Evolutionary conservation across 805 yeast genomes (phyloP).

Genomic region (Schwanniomyces occidentalis): DNA sequence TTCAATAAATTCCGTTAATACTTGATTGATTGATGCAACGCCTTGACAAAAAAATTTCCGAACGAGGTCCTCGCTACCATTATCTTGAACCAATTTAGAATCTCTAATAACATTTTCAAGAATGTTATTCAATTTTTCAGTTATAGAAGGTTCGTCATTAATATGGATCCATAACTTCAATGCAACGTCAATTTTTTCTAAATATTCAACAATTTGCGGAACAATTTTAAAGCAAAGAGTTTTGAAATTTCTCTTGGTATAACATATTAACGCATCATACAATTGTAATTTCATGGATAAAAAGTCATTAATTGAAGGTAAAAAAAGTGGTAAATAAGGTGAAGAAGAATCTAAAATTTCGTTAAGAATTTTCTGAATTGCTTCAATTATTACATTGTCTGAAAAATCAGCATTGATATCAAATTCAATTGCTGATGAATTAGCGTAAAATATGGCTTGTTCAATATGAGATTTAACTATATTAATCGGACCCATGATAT

Average conservation of each 20-base stretch:
- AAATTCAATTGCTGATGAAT: conserved; percentile 46
- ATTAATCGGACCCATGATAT: conserved; percentile 19
- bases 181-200: conserved; percentile 47
- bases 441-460: conserved; percentile 75
- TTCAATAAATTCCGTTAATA: conserved; percentile 29
- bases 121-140: conserved; percentile 4
- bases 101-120: conserved; percentile 7
- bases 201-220: conserved; percentile 29
- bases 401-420: conserved; percentile 34
- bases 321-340: conserved; percentile 53
- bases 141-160: conserved; percentile 8
- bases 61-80: conserved; percentile 17
- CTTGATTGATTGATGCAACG: conserved; percentile 22
- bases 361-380: conserved; percentile 50
- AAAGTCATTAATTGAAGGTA: conserved; percentile 52
- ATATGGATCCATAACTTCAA: conserved; percentile 37
- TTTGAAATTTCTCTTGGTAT: conserved; percentile 46
- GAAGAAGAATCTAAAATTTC: conserved; percentile 62
- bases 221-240: conserved; percentile 36
- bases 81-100: conserved; percentile 2
- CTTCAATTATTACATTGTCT: conserved; percentile 17
- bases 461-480: conserved; percentile 73
- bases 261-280: conserved; percentile 46
- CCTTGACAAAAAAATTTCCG: conserved; percentile 28
- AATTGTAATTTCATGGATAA: conserved; percentile 50